A percentile compares a stretch with the other conserved stretches of the same genome.
Conservation (phyloP, 2,329 filamentous ascomycete genomes). For the Hymenoscyphus albidus region DNA sequence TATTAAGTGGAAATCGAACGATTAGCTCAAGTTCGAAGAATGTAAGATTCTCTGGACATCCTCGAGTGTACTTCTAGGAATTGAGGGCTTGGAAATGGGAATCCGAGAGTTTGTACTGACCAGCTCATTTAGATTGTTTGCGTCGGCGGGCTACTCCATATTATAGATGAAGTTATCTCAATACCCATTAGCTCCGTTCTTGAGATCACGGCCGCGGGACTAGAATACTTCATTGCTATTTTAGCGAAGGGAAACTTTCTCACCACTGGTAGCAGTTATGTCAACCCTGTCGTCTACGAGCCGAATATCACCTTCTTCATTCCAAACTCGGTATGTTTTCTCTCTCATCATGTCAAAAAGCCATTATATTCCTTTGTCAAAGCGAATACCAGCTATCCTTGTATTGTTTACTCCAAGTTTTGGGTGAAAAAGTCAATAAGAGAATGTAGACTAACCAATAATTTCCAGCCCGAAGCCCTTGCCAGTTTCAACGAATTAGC, state of each 20-base stretch:
- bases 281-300: constrained; percentile 13
- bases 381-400: too few species aligned
- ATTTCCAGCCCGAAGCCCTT: constrained; percentile 15
- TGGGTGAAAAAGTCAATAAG: background rate
- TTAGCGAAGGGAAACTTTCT: constrained; percentile 15
- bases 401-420: too few species aligned
- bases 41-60: background rate
- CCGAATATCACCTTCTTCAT: constrained; percentile 27
- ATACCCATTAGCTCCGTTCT: constrained; percentile 37
- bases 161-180: constrained; percentile 46
- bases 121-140: constrained; percentile 44
- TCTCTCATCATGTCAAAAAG: background rate
- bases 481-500: constrained; percentile 15
- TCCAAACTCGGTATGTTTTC: constrained; percentile 18
- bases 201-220: constrained; percentile 13
- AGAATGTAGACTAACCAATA: background rate
- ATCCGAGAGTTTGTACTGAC: background rate
- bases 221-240: constrained; percentile 22
- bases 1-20: constrained; percentile 19
- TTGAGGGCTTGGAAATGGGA: background rate
- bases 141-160: constrained; percentile 52
- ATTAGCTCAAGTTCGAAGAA: constrained; percentile 32
- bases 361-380: background rate
- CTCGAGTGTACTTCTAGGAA: background rate
- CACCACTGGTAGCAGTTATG: constrained; percentile 15